A percentile compares a stretch with the other conserved stretches of the same genome.
Conservation (phyloP, 164 flowering plant genomes). For the Magnolia kwangsiensis region DNA sequence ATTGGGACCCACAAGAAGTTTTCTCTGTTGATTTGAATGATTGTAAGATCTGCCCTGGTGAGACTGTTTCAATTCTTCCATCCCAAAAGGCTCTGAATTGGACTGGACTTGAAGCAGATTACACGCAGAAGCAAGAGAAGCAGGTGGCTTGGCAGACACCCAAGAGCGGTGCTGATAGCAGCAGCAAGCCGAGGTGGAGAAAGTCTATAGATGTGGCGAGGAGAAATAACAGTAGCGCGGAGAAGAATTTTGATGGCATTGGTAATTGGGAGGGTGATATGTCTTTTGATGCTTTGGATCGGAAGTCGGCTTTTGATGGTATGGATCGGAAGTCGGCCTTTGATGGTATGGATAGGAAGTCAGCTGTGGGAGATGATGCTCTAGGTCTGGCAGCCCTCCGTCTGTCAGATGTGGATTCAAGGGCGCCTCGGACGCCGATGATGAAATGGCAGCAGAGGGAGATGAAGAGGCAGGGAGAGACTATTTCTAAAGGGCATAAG, state of each 20-base stretch:
- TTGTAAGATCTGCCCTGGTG: constrained; percentile 49
- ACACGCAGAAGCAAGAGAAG: constrained; percentile 45
- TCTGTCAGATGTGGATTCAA: constrained; percentile 20
- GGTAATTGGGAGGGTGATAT: constrained; percentile 36
- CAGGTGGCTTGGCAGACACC: constrained; percentile 22
- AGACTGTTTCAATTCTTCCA: constrained; percentile 64
- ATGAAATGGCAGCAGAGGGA: constrained; percentile 31
- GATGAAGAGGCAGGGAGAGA: constrained; percentile 62
- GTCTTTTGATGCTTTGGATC: too few species aligned
- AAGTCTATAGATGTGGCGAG: constrained; percentile 59
- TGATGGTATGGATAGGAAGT: constrained; percentile 15
- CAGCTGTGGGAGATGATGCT: constrained; percentile 12
- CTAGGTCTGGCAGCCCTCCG: constrained; percentile 29
- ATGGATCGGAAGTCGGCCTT: constrained; percentile 17
- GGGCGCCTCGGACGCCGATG: constrained; percentile 15
- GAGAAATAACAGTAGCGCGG: constrained; percentile 27
- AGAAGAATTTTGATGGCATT: constrained; percentile 36
- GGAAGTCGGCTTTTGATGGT: not conserved
- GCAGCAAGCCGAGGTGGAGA: constrained; percentile 42
- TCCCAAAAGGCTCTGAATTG: constrained; percentile 59
- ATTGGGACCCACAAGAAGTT: constrained; percentile 76
- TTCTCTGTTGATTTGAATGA: constrained; percentile 44
- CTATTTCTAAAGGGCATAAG: constrained; percentile 38
- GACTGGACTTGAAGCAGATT: constrained; percentile 18
- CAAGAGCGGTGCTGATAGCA: constrained; percentile 22